Base-by-base conservation (phyloP, 768 basidiomycete genomes). In the Lactarius deliciosus region DNA sequence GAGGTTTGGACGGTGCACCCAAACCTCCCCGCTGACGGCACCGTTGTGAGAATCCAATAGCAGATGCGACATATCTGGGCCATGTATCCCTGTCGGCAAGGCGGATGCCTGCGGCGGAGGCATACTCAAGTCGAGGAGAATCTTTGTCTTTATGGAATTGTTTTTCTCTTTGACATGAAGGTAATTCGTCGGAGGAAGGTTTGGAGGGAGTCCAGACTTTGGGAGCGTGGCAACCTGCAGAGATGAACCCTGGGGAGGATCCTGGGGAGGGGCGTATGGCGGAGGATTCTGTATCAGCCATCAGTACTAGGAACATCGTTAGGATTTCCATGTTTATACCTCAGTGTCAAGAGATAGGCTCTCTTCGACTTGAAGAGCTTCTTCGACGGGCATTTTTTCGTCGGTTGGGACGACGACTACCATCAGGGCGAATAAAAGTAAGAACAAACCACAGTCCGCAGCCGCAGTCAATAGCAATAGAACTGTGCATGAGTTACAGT, bases 111-210 rank as follows among this genome's bases (percentile, higher is more conserved):
- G 58, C 3, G 62, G 66, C 11, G 45, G 66, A 15, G 66, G 63
- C 5, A 68, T 1, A 54, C 22, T 50, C 62, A 68, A 3, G 30
- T 68, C 63, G 43, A 68, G 57, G 34, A 68, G 57, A n/a, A 64
- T 4, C 18, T 64, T 55, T 15, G 22, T 53, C 34, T 64, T 68
- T 9, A 68, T 47, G 3, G 40, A 5, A 15, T n/a, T 20, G 53
- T 68, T 25, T 43, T 47, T 60, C 34, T 68, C 66, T 34, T 47
- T 64, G 32, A 68, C 18, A 34, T 64, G 41, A 16, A 64, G 22
- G 18, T 64, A 64, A 45, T 68, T 68, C n/a, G 62, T 40, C 15
- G 66, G 53, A 13, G 66, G 32, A n/a, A 68, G 62, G 9, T 64
- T 25, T 22, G 58, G 62, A 22, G 63, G 53, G 34, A 28, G 3